Conservation (phyloP, 2,329 filamentous ascomycete genomes). For the Epichloe baconii region DNA sequence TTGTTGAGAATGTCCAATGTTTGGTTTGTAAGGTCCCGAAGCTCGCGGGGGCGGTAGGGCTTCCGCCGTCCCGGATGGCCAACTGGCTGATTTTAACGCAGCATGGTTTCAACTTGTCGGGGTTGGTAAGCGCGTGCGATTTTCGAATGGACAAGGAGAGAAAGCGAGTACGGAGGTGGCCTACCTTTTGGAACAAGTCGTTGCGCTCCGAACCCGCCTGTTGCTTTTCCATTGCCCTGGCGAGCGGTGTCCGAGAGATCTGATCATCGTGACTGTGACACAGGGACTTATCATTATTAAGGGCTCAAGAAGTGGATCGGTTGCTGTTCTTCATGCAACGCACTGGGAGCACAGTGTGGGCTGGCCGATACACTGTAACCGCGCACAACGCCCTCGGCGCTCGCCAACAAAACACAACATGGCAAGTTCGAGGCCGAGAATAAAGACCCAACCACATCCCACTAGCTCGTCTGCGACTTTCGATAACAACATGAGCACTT, state of each 20-base stretch:
- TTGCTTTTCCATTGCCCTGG: slow-evolving; percentile 8
- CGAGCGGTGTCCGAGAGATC: not conserved
- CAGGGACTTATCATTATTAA: too few relatives aligned
- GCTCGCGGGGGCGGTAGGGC: slow-evolving; percentile 24
- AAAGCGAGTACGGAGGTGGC: slow-evolving; percentile 9
- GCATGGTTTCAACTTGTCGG: slow-evolving; percentile 45
- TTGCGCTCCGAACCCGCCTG: slow-evolving; percentile 14
- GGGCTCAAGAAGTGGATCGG: not conserved
- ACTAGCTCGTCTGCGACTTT: too few relatives aligned
- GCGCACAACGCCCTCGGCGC: too few relatives aligned
- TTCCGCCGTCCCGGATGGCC: slow-evolving; percentile 34
- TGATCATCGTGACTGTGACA: too few relatives aligned
- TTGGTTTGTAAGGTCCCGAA: slow-evolving; percentile 32
- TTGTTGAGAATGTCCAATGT: slow-evolving; percentile 33
- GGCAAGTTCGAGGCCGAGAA: too few relatives aligned
- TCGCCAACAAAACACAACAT: too few relatives aligned
- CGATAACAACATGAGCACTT: too few relatives aligned
- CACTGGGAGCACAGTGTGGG: not conserved
- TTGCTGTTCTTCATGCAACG: not conserved
- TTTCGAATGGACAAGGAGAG: not conserved
- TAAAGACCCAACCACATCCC: too few relatives aligned
- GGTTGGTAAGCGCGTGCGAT: slow-evolving; percentile 1
- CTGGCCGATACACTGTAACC: not conserved
- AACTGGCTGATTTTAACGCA: slow-evolving; percentile 48
- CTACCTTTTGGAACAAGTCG: slow-evolving; percentile 25